A percentile compares a stretch with the other conserved stretches of the same genome.
Conservation (phyloP, 371 early-diverging fungal species). For the Circinella minor region DNA sequence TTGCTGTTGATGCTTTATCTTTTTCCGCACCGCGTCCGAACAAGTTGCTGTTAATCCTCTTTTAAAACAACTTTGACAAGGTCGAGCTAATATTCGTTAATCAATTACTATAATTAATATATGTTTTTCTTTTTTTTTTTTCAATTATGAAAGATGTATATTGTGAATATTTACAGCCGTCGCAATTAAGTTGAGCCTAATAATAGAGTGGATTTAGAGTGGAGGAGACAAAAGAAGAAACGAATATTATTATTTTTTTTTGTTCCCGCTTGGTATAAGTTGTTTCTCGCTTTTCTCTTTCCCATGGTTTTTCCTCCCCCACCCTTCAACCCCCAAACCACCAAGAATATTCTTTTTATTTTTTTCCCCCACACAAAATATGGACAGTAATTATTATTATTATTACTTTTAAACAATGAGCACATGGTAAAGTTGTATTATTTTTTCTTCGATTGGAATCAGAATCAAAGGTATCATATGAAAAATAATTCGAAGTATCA, state of each 20-base stretch:
- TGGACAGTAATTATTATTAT: background rate
- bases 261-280: background rate
- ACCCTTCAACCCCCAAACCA: background rate
- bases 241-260: background rate
- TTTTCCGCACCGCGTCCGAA: slow-evolving; percentile 78
- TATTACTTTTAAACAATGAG: slow-evolving; percentile 60
- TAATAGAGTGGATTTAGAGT: no score
- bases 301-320: background rate
- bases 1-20: slow-evolving; percentile 75
- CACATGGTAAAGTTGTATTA: slow-evolving; percentile 33
- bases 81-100: slow-evolving; percentile 59
- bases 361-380: no score
- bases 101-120: no score
- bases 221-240: slow-evolving; percentile 2
- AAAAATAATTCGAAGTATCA: slow-evolving; percentile 7
- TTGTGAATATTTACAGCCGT: slow-evolving; percentile 51
- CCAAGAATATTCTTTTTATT: no score
- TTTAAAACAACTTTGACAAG: slow-evolving; percentile 87
- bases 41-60: slow-evolving; percentile 76
- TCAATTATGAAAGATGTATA: no score
- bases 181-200: slow-evolving; percentile 67
- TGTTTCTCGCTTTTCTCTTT: no score
- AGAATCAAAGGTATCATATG: slow-evolving; percentile 9
- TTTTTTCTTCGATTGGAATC: slow-evolving; percentile 29
- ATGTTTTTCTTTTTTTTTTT: no score